Evolutionary conservation across 805 yeast genomes (phyloP).

Genomic region (Metschnikowia vanudenii): DNA sequence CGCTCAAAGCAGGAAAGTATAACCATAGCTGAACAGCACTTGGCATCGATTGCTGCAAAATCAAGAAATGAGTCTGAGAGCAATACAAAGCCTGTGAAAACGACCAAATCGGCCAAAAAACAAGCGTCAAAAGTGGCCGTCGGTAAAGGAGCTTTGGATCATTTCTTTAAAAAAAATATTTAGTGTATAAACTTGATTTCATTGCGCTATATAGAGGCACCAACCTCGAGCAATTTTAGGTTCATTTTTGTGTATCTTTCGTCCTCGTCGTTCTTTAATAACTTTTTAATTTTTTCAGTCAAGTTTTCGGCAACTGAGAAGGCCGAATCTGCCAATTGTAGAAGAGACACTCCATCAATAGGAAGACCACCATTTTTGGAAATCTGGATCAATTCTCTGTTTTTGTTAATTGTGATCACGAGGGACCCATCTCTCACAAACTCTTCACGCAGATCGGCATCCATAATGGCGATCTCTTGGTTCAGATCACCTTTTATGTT

Average conservation of each 20-base stretch:
- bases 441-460: slow-evolving; percentile 79
- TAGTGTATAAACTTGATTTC: background rate
- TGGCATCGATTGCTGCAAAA: slow-evolving; percentile 22
- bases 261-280: slow-evolving; percentile 54
- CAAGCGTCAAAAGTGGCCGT: slow-evolving; percentile 43
- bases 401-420: slow-evolving; percentile 84
- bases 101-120: slow-evolving; percentile 26
- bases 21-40: slow-evolving; percentile 27
- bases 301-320: slow-evolving; percentile 57
- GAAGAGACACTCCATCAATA: slow-evolving; percentile 65
- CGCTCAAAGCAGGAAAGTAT: slow-evolving; percentile 23
- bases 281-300: slow-evolving; percentile 60
- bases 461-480: slow-evolving; percentile 63
- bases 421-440: slow-evolving; percentile 70
- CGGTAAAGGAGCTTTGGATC: slow-evolving; percentile 69
- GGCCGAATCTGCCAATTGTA: slow-evolving; percentile 70
- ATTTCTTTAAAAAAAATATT: slow-evolving; percentile 52
- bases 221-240: slow-evolving; percentile 36
- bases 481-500: slow-evolving; percentile 66
- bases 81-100: slow-evolving; percentile 19
- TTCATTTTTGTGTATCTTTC: slow-evolving; percentile 40
- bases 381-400: slow-evolving; percentile 87
- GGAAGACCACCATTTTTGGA: slow-evolving; percentile 89
- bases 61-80: slow-evolving; percentile 17
- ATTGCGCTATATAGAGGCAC: slow-evolving; percentile 28